phyloP scores from a whole-genome alignment of 305 asterid species.

The Fraxinus greggii region DNA sequence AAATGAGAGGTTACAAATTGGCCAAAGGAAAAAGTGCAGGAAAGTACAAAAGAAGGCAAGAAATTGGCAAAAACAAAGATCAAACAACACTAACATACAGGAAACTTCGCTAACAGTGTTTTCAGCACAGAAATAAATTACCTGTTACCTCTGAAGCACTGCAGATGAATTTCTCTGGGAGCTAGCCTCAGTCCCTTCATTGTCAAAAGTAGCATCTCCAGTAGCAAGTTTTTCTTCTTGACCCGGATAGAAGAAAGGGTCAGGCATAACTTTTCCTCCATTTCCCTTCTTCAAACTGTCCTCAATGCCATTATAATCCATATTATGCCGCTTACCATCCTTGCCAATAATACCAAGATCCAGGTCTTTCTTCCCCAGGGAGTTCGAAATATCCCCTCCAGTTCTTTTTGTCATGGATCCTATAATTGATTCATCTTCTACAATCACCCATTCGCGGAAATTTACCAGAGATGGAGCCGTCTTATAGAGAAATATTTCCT shows the following conservation, averaged over 20 bases:
- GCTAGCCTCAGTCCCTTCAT: slow-evolving; percentile 35
- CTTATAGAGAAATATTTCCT: slow-evolving; percentile 38
- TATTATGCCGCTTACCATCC: slow-evolving; percentile 50
- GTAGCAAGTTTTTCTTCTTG: slow-evolving; percentile 29
- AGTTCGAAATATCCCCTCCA: slow-evolving; percentile 38
- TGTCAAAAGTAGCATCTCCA: slow-evolving; percentile 30
- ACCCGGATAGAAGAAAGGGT: slow-evolving; percentile 40
- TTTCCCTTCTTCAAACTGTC: slow-evolving; percentile 51
- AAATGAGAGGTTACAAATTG: slow-evolving; percentile 8
- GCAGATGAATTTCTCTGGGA: slow-evolving; percentile 33
- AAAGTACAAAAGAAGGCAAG: background rate
- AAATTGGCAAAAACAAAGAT: background rate
- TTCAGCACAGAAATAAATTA: background rate
- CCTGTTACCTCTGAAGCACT: slow-evolving; percentile 28
- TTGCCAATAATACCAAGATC: slow-evolving; percentile 51
- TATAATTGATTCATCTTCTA: slow-evolving; percentile 31
- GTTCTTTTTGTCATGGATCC: slow-evolving; percentile 33
- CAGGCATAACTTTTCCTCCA: slow-evolving; percentile 31
- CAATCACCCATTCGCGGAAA: slow-evolving; percentile 44
- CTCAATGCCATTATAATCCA: slow-evolving; percentile 53
- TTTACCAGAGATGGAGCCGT: slow-evolving; percentile 34
- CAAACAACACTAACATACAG: background rate
- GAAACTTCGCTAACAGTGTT: background rate
- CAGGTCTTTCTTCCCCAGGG: slow-evolving; percentile 50
- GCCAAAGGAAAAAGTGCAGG: background rate